Evolutionary conservation across 805 yeast species (phyloP), one percentile per base, ranked within the genome.

Genomic region (Kodamaea restingae): DNA sequence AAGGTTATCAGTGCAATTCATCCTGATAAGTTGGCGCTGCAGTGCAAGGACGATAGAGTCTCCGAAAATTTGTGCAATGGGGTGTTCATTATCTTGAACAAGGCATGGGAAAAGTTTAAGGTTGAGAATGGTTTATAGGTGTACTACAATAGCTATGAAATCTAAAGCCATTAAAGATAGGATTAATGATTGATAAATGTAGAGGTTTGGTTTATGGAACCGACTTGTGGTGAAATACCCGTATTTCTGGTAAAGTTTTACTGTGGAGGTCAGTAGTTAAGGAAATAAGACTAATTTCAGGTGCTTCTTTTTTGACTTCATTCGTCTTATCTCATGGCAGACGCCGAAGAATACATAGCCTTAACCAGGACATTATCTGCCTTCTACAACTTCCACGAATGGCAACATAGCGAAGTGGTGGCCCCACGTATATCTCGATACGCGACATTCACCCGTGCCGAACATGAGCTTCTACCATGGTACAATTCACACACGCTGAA

Each of bases 41-140:
- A 47, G 35, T 45, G 48, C 21, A 44, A 45, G 15, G 67, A 78
- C 5, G 65, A 80, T 6, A 66, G 80, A 4, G 95, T 88, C 51
- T 76, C 78, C 41, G 81, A 83, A 55, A 75, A 91, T 81, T 71
- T 91, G 33, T 93, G 97, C 11, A 91, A 90, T 50, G 80, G 79
- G 17, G 91, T 91, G 0, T 93, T 93, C 55, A 84, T 88, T 28
- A 71, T 80, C 0, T 66, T 93, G 45, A 91, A 88, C 59, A 75
- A 79, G 49, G 88, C 97, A 2, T 93, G 99, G 50, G 51, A 56
- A 32, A 37, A 36, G 28, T 56, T 55, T 43, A 53, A 49, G 39
- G 46, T 35, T 17, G 59, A 56, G 32, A 52, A 52, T 25, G 35
- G 35, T 4, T 12, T 27, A 27, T 25, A 27, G 31, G 5, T 25